Base-by-base conservation (phyloP, 768 basidiomycete genomes). In the Pleurotus djamor region DNA sequence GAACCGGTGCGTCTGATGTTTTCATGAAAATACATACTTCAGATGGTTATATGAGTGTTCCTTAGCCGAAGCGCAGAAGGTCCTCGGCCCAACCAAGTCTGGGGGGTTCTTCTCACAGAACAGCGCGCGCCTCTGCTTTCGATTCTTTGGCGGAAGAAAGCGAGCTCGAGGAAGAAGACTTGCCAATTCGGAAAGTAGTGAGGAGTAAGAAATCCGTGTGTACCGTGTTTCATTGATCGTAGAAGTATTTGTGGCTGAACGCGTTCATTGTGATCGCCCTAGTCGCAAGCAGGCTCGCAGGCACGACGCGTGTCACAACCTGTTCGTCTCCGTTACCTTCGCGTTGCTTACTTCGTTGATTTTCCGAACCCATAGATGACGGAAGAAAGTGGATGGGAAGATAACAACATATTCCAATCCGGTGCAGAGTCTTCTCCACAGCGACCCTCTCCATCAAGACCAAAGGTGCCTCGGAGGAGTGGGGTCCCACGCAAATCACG, bases 341-440 rank as follows among this genome's bases (percentile, higher is more conserved):
- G 49, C 17, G 49, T 5, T 58, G 60, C 38, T 6, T 38, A 49
- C 52, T 14, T 60, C 47, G 13, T 37, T 51, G 45, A 57, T 58
- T 59, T 28, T 54, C 60, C 61, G n/a, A 56, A 61, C 16, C 35
- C 17, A 45, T 47, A 2, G 59, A 71, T 68, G 74, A 69, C 47
- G 32, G 88, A 90, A 41, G 90, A 91, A 56, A 92, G 91, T 65
- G 91, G 90, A 36, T 94, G 92, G 91, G 92, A 94, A 67, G 92
- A 93, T 63, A 92, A 92, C 67, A 94, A 94, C 63, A 84, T 92
- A 33, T 94, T 94, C 69, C 92, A 94, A 67, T 92, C 91, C 7
- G 92, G 91, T n/a, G 88, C 88, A 4, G 92, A 94, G 65, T 89
- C 88, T 5, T 92, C 91, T 12, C 91, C 92, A 36, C 71, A 69